Percentiles rank a stretch among this genome's conserved stretches.
Evolutionary conservation across 1,139 yeast species (phyloP).

Genomic region (Saccharomyces pastorianus): DNA sequence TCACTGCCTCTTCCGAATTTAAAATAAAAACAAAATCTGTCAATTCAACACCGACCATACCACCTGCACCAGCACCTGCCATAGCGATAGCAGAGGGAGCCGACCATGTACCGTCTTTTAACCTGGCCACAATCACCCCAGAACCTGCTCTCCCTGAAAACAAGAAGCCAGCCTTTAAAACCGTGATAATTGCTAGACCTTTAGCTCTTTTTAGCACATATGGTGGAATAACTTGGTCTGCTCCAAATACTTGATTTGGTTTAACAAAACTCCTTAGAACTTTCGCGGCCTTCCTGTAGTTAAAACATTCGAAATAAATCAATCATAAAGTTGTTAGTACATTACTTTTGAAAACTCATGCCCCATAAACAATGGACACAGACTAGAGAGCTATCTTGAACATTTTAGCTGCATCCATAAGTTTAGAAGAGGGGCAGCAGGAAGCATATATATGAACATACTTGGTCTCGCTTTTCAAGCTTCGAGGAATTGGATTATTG

Average conservation of each 20-base stretch:
- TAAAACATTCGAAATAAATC: neutral
- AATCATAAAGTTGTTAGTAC: neutral
- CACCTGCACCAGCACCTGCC: conserved; percentile 98
- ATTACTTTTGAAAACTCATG: neutral
- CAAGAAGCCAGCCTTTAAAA: conserved; percentile 88
- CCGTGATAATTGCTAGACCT: conserved; percentile 86
- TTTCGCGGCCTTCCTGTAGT: conserved; percentile 76
- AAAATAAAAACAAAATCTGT: conserved; percentile 94
- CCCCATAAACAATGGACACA: neutral
- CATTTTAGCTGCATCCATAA: neutral
- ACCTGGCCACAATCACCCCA: conserved; percentile 86
- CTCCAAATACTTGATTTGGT: conserved; percentile 86
- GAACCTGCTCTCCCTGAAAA: conserved; percentile 97
- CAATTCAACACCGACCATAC: conserved; percentile 91
- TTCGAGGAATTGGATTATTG: conserved; percentile 91
- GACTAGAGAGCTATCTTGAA: neutral
- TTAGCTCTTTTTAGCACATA: conserved; percentile 78
- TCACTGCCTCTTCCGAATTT: conserved; percentile 80
- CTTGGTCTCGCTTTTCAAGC: conserved; percentile 78
- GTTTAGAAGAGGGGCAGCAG: neutral
- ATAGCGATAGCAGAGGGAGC: conserved; percentile 93
- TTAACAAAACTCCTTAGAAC: conserved; percentile 80
- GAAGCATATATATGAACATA: conserved; percentile 35
- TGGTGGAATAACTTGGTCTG: conserved; percentile 88
- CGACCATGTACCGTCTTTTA: conserved; percentile 95